Evolutionary conservation across 2,329 filamentous ascomycete species (phyloP), one percentile per base, ranked within the genome.

Genomic region (Cucurbitaria berberidis): DNA sequence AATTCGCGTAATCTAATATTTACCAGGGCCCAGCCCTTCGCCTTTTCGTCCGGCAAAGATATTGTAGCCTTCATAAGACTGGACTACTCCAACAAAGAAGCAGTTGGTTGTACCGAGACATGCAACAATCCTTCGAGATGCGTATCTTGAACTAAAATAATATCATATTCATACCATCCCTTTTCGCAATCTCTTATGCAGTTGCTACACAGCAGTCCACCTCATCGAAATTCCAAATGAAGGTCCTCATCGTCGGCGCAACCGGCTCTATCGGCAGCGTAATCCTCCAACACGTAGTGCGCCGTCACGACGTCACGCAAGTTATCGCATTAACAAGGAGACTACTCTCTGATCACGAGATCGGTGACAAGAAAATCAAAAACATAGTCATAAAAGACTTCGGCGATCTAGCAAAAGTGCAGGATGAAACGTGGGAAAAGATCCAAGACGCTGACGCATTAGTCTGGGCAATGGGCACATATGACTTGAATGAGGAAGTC

Each of bases 391-490:
- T 61, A 15, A n/a, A 15, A 8, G 49, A 63, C 45, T 63, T 62
- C 19, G 51, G 47, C 27, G 48, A 21, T 13, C 21, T 38, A 5
- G 35, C 4, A 32, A 49, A 1, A 35, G 52, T 32, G 21, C 44
- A 7, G 26, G 39, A 53, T 15, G 24, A 38, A 22, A 40, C 39
- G n/a, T 59, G 55, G 55, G 24, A 30, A 2, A 29, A 48, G 6
- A 45, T 66, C 13, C 22, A 26, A 15, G 52, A 59, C 38, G 62
- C 61, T 13, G 62, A 67, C 30, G 60, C 60, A 5, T 43, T 62
- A 22, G 48, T 67, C 29, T 67, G 62, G 62, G 62, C 59, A 2
- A 53, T 64, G 47, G 64, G 64, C n/a, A 60, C 55, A 3, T 57
- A 57, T 32, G 42, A 50, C 24, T 26, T 53, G 13, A 54, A 65